Evolutionary conservation across 1,139 yeast species (phyloP), one percentile per base, ranked within the genome.

Genomic region (Debaryomyces psychrophilus): DNA sequence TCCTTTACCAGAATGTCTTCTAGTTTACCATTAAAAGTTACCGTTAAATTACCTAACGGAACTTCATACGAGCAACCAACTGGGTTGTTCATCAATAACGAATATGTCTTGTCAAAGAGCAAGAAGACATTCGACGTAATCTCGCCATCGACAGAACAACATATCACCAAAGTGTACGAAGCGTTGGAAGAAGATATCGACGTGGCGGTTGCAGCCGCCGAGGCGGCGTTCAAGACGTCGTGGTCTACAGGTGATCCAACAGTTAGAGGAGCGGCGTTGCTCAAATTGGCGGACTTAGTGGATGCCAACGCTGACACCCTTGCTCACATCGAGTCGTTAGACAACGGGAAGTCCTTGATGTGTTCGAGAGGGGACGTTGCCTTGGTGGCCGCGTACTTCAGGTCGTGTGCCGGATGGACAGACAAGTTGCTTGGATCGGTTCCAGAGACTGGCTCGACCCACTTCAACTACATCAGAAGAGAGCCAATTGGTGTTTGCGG

Each of bases 401-500:
- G 85, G 64, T 86, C 87, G 62, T 85, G 83, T 60, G 95, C 92
- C 46, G 95, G 96, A 29, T 87, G 87, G 83, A 86, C 92, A 45
- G 96, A 88, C 67, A 88, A 88, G 69, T 66, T 86, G 48, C 78
- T 75, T 49, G 96, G 96, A 46, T 77, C 79, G 53, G 72, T 82
- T 44, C 78, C 87, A 58, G 81, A 83, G 57, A 81, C 87, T 44
- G 87, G 85, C 58, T 71, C 73, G 42, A 62, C 73, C 38, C 83
- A 83, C 59, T 76, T 87, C 58, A 83, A 81, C 54, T 87, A 81
- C 69, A 71, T 74, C 48, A 68, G 73, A 60, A 68, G 68, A 57
- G 90, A 85, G 68, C 90, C 93, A 50, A 64, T 86, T 55, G 92
- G 92, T 60, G 92, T 86, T 41, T 84, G 89, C 68, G 93, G 92